Percentiles rank a stretch among this genome's conserved stretches.
These are phyloP conservation scores for Pleurotus citrinopileatus DNA, from an alignment of 768 basidiomycete species.

Conservation along the genomic window DNA sequence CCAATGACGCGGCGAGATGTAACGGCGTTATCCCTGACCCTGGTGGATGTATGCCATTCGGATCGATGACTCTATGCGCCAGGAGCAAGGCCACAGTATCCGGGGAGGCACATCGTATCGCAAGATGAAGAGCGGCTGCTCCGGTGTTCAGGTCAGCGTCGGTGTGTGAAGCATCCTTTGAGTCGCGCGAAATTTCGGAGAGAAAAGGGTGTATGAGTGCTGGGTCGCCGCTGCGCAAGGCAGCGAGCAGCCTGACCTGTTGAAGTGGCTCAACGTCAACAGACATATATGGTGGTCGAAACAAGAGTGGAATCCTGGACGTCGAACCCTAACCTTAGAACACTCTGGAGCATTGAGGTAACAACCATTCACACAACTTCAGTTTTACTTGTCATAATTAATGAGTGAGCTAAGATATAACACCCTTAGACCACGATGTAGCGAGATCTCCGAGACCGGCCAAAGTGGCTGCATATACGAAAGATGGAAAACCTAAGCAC, in stretches of 20 bases:
- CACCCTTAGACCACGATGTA: too few relatives aligned
- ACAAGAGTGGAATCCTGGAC: background rate
- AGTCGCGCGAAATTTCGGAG: conserved; percentile 70
- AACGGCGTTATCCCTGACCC: conserved; percentile 73
- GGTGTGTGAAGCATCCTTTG: conserved; percentile 34
- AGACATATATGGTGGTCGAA: conserved; percentile 1
- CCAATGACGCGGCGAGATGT: conserved; percentile 67
- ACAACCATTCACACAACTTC: too few relatives aligned
- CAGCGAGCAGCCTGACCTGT: conserved; percentile 63
- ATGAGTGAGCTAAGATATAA: too few relatives aligned
- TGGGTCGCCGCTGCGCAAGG: conserved; percentile 68
- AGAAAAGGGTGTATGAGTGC: conserved; percentile 79
- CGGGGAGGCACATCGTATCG: conserved; percentile 75
- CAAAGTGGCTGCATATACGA: too few relatives aligned
- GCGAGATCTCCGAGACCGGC: too few relatives aligned
- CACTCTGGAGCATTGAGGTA: too few relatives aligned
- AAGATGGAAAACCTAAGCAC: too few relatives aligned
- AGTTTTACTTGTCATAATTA: too few relatives aligned
- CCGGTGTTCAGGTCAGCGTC: conserved; percentile 59
- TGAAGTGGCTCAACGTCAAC: conserved; percentile 51
- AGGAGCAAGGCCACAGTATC: conserved; percentile 69
- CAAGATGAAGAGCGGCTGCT: conserved; percentile 76
- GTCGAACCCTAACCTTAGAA: background rate
- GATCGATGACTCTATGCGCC: conserved; percentile 72
- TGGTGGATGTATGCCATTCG: conserved; percentile 73